Percentiles rank a stretch among this genome's conserved stretches.
Evolutionary conservation across 2,329 filamentous ascomycete species (phyloP).

Genomic region (Colletotrichum cuscutae): DNA sequence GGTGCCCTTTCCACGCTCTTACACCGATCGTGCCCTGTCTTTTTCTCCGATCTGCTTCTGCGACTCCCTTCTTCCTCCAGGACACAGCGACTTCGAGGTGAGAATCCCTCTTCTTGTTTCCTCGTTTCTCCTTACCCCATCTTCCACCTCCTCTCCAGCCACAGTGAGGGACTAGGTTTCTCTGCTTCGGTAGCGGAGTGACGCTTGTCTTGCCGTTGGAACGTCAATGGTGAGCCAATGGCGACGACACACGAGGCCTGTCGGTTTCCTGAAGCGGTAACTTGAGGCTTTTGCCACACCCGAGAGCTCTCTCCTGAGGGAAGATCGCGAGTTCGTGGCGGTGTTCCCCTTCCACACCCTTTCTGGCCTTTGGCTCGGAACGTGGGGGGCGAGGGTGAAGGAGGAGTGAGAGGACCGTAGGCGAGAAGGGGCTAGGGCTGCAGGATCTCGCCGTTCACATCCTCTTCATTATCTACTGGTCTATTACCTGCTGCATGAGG

Average conservation of each 20-base stretch:
- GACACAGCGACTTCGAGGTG: neutral
- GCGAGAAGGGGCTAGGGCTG: conserved; percentile 16
- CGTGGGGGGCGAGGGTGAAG: neutral
- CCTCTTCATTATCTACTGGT: neutral
- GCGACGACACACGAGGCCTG: conserved; percentile 2
- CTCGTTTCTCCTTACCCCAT: neutral
- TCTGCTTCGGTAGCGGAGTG: conserved; percentile 10
- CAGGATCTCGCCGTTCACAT: conserved; percentile 4
- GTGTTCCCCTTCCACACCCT: neutral
- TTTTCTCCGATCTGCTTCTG: too few species aligned
- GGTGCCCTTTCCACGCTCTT: neutral
- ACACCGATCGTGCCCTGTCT: neutral
- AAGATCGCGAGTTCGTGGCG: conserved; percentile 10
- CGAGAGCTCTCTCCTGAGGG: conserved; percentile 1
- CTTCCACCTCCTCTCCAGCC: conserved; percentile 22
- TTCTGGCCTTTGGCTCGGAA: neutral
- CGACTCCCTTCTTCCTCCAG: neutral
- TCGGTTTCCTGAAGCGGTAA: conserved; percentile 33
- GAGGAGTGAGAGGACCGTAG: neutral
- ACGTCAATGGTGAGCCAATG: conserved; percentile 35
- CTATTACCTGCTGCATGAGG: neutral
- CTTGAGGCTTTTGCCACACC: conserved; percentile 20
- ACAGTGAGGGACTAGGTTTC: neutral
- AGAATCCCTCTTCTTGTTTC: neutral
- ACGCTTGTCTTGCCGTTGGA: conserved; percentile 10